These are phyloP conservation scores for Voacanga thouarsii DNA, from an alignment of 257 asterid genomes.

Conservation along the genomic window DNA sequence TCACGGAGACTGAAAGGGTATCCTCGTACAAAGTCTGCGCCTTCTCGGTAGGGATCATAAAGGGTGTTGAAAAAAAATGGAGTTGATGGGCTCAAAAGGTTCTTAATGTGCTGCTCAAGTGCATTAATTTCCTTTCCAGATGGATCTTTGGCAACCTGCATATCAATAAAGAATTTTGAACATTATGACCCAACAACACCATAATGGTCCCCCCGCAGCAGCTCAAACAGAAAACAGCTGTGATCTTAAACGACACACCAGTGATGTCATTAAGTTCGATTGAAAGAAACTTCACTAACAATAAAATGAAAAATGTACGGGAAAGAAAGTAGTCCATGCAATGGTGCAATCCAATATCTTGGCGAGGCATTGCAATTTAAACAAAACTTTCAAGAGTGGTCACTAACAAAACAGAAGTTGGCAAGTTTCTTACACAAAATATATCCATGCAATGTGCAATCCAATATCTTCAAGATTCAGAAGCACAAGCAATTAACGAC, in stretches of 20 bases:
- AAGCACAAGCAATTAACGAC: not conserved
- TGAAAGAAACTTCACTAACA: not conserved
- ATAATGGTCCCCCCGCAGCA: not conserved
- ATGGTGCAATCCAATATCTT: too few species aligned
- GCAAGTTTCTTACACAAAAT: not conserved
- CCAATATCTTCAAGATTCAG: not conserved
- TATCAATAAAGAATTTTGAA: not conserved
- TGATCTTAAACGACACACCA: not conserved
- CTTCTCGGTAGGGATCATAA: slow-evolving; percentile 57
- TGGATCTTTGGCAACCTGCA: slow-evolving; percentile 63
- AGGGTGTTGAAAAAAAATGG: slow-evolving; percentile 68
- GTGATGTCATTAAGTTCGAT: too few species aligned
- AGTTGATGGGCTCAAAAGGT: slow-evolving; percentile 44
- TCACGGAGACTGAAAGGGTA: slow-evolving; percentile 70
- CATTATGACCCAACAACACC: not conserved
- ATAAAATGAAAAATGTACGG: not conserved
- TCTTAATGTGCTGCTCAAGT: slow-evolving; percentile 51
- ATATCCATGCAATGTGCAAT: not conserved
- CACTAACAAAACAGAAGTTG: too few species aligned
- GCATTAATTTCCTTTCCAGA: slow-evolving; percentile 56
- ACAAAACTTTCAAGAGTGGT: not conserved
- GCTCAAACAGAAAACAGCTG: not conserved
- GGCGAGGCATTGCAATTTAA: not conserved
- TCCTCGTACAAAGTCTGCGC: slow-evolving; percentile 64
- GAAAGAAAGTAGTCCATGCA: not conserved